Base-by-base conservation (phyloP, 371 early-diverging fungal species). In the Mortierella sp. region DNA sequence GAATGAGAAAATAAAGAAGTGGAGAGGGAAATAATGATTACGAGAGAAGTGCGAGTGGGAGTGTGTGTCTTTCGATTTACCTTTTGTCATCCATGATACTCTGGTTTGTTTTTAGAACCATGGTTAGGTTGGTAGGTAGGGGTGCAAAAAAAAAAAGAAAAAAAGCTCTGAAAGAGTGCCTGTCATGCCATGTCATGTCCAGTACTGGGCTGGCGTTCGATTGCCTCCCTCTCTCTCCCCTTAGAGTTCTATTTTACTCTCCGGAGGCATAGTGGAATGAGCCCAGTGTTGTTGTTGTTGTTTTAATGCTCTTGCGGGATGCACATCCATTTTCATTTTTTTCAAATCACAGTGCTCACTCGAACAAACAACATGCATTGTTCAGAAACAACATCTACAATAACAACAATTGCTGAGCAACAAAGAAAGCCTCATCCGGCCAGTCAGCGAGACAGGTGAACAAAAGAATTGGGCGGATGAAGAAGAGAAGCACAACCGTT, bases 51-150 rank as follows among this genome's bases (percentile, higher is more conserved):
- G 54, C 6, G 54, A 24, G 54, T 9, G 24, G 21, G 21, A 16
- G 54, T 21, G 54, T 6, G 54, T 6, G 14, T 9, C 54, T 2
- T 54, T 54, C 48, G 45, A 45, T 10, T 10, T 10, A 45, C 10
- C 45, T 10, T 45, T 45, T 45, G 45, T 45, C 48, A 3, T 48
- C 48, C 48, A 38, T 38, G 42, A 38, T 38, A 38, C 5, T 45
- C 45, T 48, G 48, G 9, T 11, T 60, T 60, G 60, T 60, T 60
- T 60, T 60, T 60, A 60, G 60, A 60, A 31, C 60, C 31, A 60
- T 60, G 60, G 26, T 57, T 57, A 28, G 19, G 34, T 8, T 1
- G 48, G 48, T 48, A 16, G 58, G n/a, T 3, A n/a, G n/a, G 58
- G 58, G 28, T n/a, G n/a, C 4, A 58, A 26, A 28, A 58, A 58